phyloP scores from a whole-genome alignment of 345 rosid genomes.

The Sonneratia caseolaris region DNA sequence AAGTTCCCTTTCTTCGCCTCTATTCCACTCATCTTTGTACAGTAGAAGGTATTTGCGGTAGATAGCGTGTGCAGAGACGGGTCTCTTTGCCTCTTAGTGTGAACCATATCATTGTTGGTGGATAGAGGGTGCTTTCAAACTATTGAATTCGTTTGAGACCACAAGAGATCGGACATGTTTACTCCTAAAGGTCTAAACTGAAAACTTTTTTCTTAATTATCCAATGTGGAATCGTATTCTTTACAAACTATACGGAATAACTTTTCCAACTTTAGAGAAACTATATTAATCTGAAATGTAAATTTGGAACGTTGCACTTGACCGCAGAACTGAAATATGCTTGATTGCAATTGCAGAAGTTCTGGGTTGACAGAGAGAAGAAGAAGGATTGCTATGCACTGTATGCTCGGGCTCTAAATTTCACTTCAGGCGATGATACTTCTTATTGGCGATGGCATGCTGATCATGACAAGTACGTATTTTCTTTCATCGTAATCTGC shows the following conservation, averaged over 20 bases:
- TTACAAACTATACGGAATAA: too few species aligned
- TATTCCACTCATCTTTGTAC: neutral
- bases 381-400: neutral
- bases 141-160: too few species aligned
- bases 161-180: too few species aligned
- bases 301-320: neutral
- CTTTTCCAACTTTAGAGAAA: too few species aligned
- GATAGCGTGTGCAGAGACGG: too few species aligned
- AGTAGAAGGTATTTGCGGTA: neutral
- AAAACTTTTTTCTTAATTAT: too few species aligned
- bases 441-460: neutral
- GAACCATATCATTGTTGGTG: too few species aligned
- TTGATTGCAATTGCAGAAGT: conserved; percentile 7
- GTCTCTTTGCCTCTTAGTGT: too few species aligned
- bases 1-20: neutral
- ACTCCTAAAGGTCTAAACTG: too few species aligned
- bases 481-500: neutral
- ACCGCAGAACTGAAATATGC: neutral
- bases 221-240: too few species aligned
- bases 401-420: neutral
- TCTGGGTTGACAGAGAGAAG: neutral
- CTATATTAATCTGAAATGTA: neutral
- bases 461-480: neutral
- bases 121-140: neutral
- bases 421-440: neutral